phyloP scores from a whole-genome alignment of 1,284 basidiomycete genomes.

The Cryptococcus amylolentus region DNA sequence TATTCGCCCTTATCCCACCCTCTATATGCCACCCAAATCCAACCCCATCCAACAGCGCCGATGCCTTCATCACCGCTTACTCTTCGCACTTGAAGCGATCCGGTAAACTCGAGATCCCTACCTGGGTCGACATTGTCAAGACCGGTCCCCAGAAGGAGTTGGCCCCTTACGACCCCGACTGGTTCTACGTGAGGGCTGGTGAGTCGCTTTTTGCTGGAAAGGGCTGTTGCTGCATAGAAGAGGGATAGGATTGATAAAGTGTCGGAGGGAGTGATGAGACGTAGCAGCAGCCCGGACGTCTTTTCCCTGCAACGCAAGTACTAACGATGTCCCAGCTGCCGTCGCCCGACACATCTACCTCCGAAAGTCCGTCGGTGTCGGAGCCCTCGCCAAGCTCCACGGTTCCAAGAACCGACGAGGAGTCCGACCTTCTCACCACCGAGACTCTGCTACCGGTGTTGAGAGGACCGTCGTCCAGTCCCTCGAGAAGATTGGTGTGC shows the following conservation, averaged over 20 bases:
- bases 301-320: not conserved
- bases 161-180: slow-evolving; percentile 97
- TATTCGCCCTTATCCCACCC: not conserved
- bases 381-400: slow-evolving; percentile 93
- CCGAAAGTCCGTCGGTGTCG: slow-evolving; percentile 96
- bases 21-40: not conserved
- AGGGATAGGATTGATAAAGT: no score
- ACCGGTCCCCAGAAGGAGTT: slow-evolving; percentile 98
- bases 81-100: slow-evolving; percentile 72
- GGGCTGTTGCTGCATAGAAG: no score
- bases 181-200: slow-evolving; percentile 99
- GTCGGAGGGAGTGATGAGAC: not conserved
- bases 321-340: slow-evolving; percentile 63
- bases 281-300: not conserved
- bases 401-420: slow-evolving; percentile 93
- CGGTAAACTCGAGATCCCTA: slow-evolving; percentile 85
- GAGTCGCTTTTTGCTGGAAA: slow-evolving; percentile 36
- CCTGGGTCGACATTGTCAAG: slow-evolving; percentile 99
- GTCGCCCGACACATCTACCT: slow-evolving; percentile 99
- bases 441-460: slow-evolving; percentile 76
- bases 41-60: slow-evolving; percentile 48
- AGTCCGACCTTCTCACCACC: slow-evolving; percentile 92
- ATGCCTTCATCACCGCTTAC: slow-evolving; percentile 73
- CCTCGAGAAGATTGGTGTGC: slow-evolving; percentile 97
- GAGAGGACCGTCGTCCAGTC: slow-evolving; percentile 93